Percentiles rank a stretch among this genome's conserved stretches.
Conservation (phyloP, 2,329 filamentous ascomycete species). For the Neonectria faginata region DNA sequence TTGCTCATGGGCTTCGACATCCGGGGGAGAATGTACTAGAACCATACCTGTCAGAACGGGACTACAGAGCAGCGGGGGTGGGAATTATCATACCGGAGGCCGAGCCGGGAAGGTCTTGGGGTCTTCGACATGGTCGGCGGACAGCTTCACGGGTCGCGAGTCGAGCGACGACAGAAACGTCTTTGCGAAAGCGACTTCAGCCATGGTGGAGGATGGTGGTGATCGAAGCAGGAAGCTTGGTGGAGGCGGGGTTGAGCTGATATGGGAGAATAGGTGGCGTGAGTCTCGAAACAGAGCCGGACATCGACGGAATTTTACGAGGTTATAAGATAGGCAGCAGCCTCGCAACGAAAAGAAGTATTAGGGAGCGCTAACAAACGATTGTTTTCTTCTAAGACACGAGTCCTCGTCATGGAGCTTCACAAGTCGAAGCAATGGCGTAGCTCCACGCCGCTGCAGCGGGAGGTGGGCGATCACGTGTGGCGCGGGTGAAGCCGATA, state of each 20-base stretch:
- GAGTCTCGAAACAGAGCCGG: not conserved
- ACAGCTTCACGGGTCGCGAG: constrained; percentile 81
- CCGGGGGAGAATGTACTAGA: constrained; percentile 78
- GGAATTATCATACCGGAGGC: constrained; percentile 70
- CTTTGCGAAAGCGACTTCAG: constrained; percentile 88
- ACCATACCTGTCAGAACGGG: constrained; percentile 10
- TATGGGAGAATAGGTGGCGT: constrained; percentile 5
- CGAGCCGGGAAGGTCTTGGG: constrained; percentile 81
- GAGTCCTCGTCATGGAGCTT: constrained; percentile 38
- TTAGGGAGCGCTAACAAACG: not conserved
- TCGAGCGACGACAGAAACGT: constrained; percentile 85
- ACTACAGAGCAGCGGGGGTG: not conserved
- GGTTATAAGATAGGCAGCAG: not conserved
- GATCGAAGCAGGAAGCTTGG: constrained; percentile 25
- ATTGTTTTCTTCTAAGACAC: constrained; percentile 12
- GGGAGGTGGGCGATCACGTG: constrained; percentile 41
- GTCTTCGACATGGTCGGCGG: constrained; percentile 91
- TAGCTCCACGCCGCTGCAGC: constrained; percentile 30
- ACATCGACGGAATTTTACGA: not conserved
- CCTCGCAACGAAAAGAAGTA: not conserved
- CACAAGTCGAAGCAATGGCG: constrained; percentile 15
- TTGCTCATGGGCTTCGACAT: constrained; percentile 69
- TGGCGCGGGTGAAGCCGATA: constrained; percentile 38
- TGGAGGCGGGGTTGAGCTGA: constrained; percentile 38
- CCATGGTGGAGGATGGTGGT: constrained; percentile 63